Base-by-base conservation (phyloP, 2,329 filamentous ascomycete species). In the Hawksworthiomyces lignivorus region DNA sequence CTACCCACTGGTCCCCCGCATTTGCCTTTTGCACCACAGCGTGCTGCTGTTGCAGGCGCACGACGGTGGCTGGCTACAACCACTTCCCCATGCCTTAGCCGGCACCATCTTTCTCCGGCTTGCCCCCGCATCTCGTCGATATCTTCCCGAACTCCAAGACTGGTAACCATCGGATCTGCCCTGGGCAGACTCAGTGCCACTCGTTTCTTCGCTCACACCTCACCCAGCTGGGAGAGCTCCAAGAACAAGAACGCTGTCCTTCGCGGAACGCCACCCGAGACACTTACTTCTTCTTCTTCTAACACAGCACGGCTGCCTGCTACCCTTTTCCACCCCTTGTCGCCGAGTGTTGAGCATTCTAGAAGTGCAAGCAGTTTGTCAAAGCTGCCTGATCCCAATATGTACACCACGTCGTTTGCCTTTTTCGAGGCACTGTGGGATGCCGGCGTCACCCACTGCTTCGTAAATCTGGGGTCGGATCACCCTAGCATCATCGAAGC, bases 381-480 rank as follows among this genome's bases (percentile, higher is more conserved):
- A 8, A 17, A 19, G 10, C 19, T 38, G 7, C 31, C 31, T 3
- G 31, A 35, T 5, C 40, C 33, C 46, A 59, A 60, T 17, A 71
- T 71, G 67, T 84, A 89, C 58, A 89, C 85, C 8, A 77, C 85
- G 11, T 87, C 84, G 0, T 85, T 81, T 54, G 85, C 84, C 59
- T 88, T 90, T 61, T 88, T 90, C 50, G 85, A 90, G 67, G 82
- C 83, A 24, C 64, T 89, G 36, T 87, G 80, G 80, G 82, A 87
- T 58, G 75, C 74, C 31, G 75, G 75, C 15, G 66, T 80, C 31
- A 71, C 70, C 27, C 70, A 80, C 56, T 72, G 73, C 61, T 71
- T 71, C 41, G 74, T 78, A 43, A 80, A 80, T 53, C 65, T 80
- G 14, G 75, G 75, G 17, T 75, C 70, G 14, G 75, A 80, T 57